Conservation (phyloP, 176 grass and related monocot species). For the Triticum dicoccoides region DNA sequence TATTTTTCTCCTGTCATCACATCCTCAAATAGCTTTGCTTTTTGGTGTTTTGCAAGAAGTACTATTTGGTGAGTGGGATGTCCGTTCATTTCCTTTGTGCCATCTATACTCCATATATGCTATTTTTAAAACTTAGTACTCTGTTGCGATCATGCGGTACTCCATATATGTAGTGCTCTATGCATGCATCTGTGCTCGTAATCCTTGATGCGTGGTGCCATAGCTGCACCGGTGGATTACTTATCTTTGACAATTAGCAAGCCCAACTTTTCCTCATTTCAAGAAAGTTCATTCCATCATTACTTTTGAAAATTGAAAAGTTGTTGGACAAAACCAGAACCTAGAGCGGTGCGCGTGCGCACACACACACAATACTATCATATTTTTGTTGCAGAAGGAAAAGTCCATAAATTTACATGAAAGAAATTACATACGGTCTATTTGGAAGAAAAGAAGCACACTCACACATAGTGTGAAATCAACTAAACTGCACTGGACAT, state of each 20-base stretch:
- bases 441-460: too few relatives aligned
- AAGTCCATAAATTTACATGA: too few relatives aligned
- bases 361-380: too few relatives aligned
- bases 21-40: neutral
- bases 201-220: neutral
- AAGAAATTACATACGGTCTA: too few relatives aligned
- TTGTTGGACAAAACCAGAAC: neutral
- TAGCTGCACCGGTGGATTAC: neutral
- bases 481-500: neutral
- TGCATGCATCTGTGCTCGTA: neutral
- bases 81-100: too few relatives aligned
- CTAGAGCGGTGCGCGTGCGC: neutral
- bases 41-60: neutral
- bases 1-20: neutral
- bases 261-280: neutral
- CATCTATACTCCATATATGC: neutral
- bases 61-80: slow-evolving; percentile 17
- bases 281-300: neutral
- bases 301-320: slow-evolving; percentile 15
- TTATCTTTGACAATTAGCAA: neutral
- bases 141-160: neutral
- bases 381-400: too few relatives aligned
- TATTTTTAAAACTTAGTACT: neutral
- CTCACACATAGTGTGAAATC: too few relatives aligned
- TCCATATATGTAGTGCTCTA: neutral